Evolutionary conservation across 306 rosid species (phyloP).

Genomic region (Quercus bicolor): DNA sequence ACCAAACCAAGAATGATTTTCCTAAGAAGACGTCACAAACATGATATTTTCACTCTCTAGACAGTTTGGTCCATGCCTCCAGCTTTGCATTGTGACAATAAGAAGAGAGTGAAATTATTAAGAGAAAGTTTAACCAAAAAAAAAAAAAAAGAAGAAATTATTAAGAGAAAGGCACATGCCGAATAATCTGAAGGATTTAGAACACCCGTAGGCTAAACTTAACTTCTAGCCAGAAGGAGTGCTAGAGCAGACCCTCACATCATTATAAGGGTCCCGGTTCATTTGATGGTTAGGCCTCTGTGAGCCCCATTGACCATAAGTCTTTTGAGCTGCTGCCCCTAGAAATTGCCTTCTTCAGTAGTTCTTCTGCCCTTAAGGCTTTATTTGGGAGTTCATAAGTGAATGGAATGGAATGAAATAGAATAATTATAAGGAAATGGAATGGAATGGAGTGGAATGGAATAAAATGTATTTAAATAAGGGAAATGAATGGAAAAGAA

Average conservation of each 20-base stretch:
- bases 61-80: background rate
- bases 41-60: no score
- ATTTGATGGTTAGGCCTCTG: slow-evolving; percentile 13
- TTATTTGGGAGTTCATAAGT: no score
- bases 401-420: no score
- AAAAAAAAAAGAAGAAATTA: no score
- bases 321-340: slow-evolving; percentile 7
- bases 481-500: no score
- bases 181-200: background rate
- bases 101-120: background rate
- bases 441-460: no score
- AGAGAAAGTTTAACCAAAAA: background rate
- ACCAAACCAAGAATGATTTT: slow-evolving; percentile 6
- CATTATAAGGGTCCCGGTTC: background rate
- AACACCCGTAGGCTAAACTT: background rate
- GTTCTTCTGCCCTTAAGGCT: no score
- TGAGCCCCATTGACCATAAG: background rate
- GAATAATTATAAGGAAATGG: no score
- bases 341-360: slow-evolving; percentile 4
- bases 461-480: no score
- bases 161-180: background rate
- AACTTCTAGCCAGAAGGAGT: background rate
- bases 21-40: background rate
- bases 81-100: background rate
- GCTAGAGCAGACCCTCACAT: background rate